phyloP scores from a whole-genome alignment of 2,329 filamentous ascomycete species.

The Lecanicillium sp. region DNA sequence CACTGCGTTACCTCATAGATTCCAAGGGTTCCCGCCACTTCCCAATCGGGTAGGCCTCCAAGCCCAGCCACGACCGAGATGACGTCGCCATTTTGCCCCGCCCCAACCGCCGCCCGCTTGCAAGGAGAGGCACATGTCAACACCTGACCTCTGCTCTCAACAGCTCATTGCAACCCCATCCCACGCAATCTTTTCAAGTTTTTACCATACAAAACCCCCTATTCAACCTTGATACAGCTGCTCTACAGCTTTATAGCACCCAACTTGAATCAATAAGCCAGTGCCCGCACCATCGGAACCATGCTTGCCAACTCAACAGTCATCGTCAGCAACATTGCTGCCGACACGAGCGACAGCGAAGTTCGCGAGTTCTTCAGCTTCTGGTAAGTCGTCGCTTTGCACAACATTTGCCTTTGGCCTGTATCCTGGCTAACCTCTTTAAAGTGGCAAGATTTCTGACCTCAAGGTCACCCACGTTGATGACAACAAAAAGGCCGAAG shows the following conservation, averaged over 20 bases:
- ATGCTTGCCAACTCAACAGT: slow-evolving; percentile 60
- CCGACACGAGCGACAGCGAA: slow-evolving; percentile 78
- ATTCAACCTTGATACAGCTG: not conserved
- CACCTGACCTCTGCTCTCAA: slow-evolving; percentile 8
- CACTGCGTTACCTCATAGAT: too few relatives aligned
- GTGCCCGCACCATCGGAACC: slow-evolving; percentile 16
- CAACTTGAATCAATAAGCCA: slow-evolving; percentile 1
- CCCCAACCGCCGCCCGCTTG: slow-evolving; percentile 1
- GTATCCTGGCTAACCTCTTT: slow-evolving; percentile 12
- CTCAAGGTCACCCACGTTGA: slow-evolving; percentile 59
- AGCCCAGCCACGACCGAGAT: slow-evolving; percentile 5
- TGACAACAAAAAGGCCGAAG: slow-evolving; percentile 73
- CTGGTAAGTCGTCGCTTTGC: slow-evolving; percentile 46
- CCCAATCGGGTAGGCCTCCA: too few relatives aligned
- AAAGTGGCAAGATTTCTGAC: slow-evolving; percentile 81
- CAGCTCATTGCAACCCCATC: slow-evolving; percentile 7
- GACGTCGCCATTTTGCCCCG: slow-evolving; percentile 11
- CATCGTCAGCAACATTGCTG: slow-evolving; percentile 81
- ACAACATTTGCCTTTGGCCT: too few relatives aligned
- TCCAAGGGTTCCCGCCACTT: too few relatives aligned
- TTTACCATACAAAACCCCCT: too few relatives aligned
- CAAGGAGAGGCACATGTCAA: not conserved
- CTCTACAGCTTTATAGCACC: not conserved
- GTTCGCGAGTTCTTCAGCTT: slow-evolving; percentile 97
- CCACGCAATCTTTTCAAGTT: slow-evolving; percentile 6